A percentile compares a stretch with the other conserved stretches of the same genome.
Conservation (phyloP, 495 filamentous ascomycete species). For the Penicillium robsamsonii region DNA sequence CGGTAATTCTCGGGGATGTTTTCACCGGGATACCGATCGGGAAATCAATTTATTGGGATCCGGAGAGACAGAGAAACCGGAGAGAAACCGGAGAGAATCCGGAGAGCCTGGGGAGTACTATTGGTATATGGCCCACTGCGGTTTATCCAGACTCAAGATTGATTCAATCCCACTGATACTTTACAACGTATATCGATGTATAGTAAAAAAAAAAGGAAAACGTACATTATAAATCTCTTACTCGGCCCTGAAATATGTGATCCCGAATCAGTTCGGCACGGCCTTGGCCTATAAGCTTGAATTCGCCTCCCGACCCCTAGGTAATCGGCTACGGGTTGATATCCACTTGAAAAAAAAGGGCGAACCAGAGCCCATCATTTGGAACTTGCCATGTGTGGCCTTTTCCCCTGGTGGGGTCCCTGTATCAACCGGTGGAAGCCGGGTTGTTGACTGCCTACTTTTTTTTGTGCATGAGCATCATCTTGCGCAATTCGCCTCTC, state of each 20-base stretch:
- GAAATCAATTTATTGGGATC: conserved; percentile 13
- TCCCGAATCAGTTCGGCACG: conserved; percentile 19
- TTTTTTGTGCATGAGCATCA: conserved; percentile 9
- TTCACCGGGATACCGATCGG: conserved; percentile 25
- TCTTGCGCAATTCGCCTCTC: conserved; percentile 17
- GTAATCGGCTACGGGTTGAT: conserved; percentile 11
- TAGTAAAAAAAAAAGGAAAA: too few species aligned
- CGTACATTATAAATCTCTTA: neutral
- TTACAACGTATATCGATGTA: too few species aligned
- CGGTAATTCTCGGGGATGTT: conserved; percentile 4
- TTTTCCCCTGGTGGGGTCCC: conserved; percentile 16
- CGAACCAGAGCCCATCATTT: conserved; percentile 23
- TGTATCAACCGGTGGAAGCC: conserved; percentile 22
- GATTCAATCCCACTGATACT: neutral
- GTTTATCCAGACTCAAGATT: conserved; percentile 11
- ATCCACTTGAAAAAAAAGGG: conserved; percentile 18
- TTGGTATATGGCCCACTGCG: conserved; percentile 12
- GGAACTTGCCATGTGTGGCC: conserved; percentile 24
- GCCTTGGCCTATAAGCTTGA: neutral
- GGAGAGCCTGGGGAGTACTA: conserved; percentile 21
- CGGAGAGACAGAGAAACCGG: too few species aligned
- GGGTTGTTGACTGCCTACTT: conserved; percentile 6
- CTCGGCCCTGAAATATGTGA: conserved; percentile 13
- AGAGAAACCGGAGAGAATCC: conserved; percentile 5
- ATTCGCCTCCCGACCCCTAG: conserved; percentile 17